Evolutionary conservation across 139 green algal species (phyloP).

Genomic region (Closterium sp.): DNA sequence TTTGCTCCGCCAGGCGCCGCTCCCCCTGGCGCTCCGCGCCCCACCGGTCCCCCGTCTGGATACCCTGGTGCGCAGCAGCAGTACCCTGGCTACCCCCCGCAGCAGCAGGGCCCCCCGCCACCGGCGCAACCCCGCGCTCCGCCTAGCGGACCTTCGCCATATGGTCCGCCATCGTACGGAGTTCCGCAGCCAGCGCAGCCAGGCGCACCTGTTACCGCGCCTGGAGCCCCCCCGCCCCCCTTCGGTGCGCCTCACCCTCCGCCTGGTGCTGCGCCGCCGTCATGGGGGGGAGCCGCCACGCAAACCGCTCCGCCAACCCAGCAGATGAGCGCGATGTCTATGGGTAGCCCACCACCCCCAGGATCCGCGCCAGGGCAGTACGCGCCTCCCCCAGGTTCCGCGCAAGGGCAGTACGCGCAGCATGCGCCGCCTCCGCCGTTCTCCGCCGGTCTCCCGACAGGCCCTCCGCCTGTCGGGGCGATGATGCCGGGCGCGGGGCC

Average conservation of each 20-base stretch:
- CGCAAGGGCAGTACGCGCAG: not conserved
- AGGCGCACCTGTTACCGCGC: not conserved
- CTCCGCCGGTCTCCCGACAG: not conserved
- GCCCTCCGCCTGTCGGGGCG: not conserved
- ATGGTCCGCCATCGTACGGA: not conserved
- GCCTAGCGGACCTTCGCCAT: not conserved
- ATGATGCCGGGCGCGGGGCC: not conserved
- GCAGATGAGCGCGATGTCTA: not conserved
- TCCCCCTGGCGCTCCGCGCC: not conserved
- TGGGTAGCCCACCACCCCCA: not conserved
- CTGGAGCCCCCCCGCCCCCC: not conserved
- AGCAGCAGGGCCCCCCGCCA: not conserved
- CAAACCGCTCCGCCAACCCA: not conserved
- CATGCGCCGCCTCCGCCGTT: not conserved
- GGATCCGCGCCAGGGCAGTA: too few relatives aligned
- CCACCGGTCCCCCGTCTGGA: not conserved
- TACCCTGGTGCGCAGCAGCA: not conserved
- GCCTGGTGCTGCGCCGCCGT: not conserved
- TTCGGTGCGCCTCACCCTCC: not conserved
- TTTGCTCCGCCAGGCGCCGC: not conserved
- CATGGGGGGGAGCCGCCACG: not conserved
- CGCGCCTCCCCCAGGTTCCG: too few relatives aligned
- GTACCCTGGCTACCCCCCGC: not conserved
- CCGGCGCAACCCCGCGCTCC: not conserved
- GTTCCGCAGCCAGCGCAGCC: not conserved